These are phyloP conservation scores for Phylloporus sp. DNA, from an alignment of 768 basidiomycete genomes.

Conservation along the genomic window DNA sequence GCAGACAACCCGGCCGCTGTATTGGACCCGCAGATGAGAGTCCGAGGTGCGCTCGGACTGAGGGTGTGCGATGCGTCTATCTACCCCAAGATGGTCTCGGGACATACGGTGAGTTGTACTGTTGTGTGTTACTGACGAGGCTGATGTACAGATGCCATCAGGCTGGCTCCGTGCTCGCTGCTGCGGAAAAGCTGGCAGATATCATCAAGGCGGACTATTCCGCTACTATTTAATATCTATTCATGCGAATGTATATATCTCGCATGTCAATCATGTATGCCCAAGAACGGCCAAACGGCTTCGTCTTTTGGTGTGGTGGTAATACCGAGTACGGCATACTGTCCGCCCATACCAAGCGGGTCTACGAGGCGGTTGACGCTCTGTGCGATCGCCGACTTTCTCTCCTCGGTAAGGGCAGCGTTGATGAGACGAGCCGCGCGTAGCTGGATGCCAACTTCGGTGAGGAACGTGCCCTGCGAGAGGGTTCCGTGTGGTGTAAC, in stretches of 20 bases:
- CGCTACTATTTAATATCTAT: neutral
- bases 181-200: slow-evolving; percentile 35
- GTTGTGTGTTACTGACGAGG: neutral
- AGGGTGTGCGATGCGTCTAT: slow-evolving; percentile 45
- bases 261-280: neutral
- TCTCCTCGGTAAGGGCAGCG: slow-evolving; percentile 44
- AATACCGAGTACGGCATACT: slow-evolving; percentile 79
- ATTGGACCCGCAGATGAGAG: slow-evolving; percentile 38
- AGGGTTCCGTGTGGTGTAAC: slow-evolving; percentile 60
- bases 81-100: slow-evolving; percentile 39
- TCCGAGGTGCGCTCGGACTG: slow-evolving; percentile 40
- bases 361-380: slow-evolving; percentile 75
- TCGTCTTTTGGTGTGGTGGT: slow-evolving; percentile 11
- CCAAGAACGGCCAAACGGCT: slow-evolving; percentile 32
- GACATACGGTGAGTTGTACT: slow-evolving; percentile 39
- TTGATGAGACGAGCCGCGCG: slow-evolving; percentile 62
- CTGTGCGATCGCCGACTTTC: slow-evolving; percentile 47
- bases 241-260: neutral
- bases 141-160: slow-evolving; percentile 3
- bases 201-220: slow-evolving; percentile 26
- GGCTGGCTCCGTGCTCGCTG: slow-evolving; percentile 29
- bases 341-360: slow-evolving; percentile 74
- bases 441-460: slow-evolving; percentile 65
- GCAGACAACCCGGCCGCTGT: slow-evolving; percentile 39
- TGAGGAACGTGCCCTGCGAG: slow-evolving; percentile 71